phyloP scores from a whole-genome alignment of 257 asterid species.

The Salvia miltiorrhiza region DNA sequence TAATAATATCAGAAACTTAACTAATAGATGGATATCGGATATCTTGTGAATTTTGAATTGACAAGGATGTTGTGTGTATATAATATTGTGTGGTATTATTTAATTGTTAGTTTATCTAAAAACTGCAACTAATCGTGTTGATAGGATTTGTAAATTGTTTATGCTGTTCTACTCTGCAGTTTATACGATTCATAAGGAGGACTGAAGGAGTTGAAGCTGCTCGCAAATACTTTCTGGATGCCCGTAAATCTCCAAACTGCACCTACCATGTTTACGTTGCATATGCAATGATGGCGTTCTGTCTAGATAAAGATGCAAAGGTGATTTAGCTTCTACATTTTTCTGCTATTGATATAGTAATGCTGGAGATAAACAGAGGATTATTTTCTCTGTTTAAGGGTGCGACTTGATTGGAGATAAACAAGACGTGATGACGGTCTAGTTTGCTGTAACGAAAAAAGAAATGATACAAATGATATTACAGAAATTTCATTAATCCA shows the following conservation, averaged over 20 bases:
- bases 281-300: slow-evolving; percentile 95
- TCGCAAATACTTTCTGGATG: slow-evolving; percentile 84
- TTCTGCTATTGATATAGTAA: not conserved
- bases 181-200: slow-evolving; percentile 82
- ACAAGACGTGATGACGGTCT: not conserved
- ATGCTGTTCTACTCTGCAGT: slow-evolving; percentile 44
- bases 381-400: not conserved
- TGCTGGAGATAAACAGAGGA: slow-evolving; percentile 1
- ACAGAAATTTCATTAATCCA: not conserved
- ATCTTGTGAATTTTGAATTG: not conserved
- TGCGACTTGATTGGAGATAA: not conserved
- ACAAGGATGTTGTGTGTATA: not conserved
- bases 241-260: slow-evolving; percentile 91
- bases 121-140: not conserved
- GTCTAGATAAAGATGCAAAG: slow-evolving; percentile 97
- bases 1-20: not conserved
- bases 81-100: not conserved
- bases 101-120: no score
- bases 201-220: slow-evolving; percentile 98
- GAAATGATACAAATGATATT: not conserved
- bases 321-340: slow-evolving; percentile 33
- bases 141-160: slow-evolving; percentile 8
- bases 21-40: not conserved
- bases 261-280: slow-evolving; percentile 97
- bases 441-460: not conserved